A percentile compares a stretch with the other conserved stretches of the same genome.
phyloP scores from a whole-genome alignment of 1,139 yeast genomes.

The Taphrina communis region DNA sequence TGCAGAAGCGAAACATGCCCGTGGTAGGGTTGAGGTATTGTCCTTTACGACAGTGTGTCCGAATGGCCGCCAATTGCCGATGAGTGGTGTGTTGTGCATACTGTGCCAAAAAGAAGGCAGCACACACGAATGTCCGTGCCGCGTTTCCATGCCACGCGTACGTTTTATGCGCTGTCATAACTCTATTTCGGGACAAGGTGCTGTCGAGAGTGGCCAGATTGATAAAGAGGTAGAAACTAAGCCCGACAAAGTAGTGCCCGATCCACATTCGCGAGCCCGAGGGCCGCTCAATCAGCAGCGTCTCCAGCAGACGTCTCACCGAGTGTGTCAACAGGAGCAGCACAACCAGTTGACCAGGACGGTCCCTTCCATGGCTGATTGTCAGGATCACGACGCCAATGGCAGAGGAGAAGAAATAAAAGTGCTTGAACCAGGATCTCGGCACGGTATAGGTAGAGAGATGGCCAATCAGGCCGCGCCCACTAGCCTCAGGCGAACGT shows the following conservation, averaged over 20 bases:
- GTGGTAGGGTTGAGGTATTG: conserved; percentile 71
- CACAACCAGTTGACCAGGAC: neutral
- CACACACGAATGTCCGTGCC: conserved; percentile 43
- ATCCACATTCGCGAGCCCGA: conserved; percentile 67
- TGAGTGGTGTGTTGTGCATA: conserved; percentile 67
- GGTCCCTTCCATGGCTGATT: neutral
- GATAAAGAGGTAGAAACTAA: conserved; percentile 64
- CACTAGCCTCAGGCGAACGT: conserved; percentile 11
- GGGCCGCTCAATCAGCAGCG: conserved; percentile 60
- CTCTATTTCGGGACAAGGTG: neutral
- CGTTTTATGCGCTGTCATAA: neutral
- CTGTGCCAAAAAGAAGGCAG: conserved; percentile 57
- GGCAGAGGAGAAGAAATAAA: conserved; percentile 51
- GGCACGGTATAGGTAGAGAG: conserved; percentile 55
- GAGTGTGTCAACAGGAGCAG: conserved; percentile 62
- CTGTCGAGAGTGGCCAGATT: conserved; percentile 47
- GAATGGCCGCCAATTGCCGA: conserved; percentile 61
- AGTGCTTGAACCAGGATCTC: conserved; percentile 58
- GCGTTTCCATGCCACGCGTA: neutral
- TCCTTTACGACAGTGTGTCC: conserved; percentile 44
- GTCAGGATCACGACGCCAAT: neutral
- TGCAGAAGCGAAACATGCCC: conserved; percentile 60
- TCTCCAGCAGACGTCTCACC: conserved; percentile 68
- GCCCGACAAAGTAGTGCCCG: conserved; percentile 76
- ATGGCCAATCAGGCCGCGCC: conserved; percentile 24